phyloP scores from a whole-genome alignment of 1,284 basidiomycete genomes.

The Cryptococcus jaspeensis region DNA sequence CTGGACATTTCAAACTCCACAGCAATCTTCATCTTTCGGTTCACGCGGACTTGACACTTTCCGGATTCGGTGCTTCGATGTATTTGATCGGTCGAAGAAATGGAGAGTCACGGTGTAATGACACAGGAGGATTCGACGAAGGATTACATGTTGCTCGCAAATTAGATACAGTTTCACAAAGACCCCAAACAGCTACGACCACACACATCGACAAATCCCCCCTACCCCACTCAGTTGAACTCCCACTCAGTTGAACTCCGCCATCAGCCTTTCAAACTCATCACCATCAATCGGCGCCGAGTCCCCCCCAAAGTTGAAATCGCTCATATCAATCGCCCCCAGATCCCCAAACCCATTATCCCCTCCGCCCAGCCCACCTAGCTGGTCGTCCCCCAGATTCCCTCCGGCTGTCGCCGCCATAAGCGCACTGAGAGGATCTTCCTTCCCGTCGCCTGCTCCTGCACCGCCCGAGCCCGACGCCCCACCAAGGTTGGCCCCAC shows the following conservation, averaged over 20 bases:
- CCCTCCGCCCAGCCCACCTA: background rate
- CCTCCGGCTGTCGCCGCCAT: background rate
- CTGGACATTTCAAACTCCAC: too few relatives aligned
- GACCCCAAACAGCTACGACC: too few relatives aligned
- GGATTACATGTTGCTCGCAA: too few relatives aligned
- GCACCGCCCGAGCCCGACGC: background rate
- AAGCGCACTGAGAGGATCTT: background rate
- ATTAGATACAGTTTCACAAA: too few relatives aligned
- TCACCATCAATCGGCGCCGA: conserved; percentile 10
- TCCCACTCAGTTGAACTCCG: conserved; percentile 6
- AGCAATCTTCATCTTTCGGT: too few relatives aligned
- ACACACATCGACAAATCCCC: too few relatives aligned
- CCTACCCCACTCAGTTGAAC: too few relatives aligned
- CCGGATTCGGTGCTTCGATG: too few relatives aligned
- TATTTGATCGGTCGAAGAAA: too few relatives aligned
- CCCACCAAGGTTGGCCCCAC: background rate
- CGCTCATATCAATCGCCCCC: conserved; percentile 19
- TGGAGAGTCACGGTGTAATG: too few relatives aligned
- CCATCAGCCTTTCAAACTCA: conserved; percentile 25
- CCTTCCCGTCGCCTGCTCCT: background rate
- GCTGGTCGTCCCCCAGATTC: background rate
- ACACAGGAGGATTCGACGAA: too few relatives aligned
- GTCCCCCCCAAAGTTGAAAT: conserved; percentile 18
- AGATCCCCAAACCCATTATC: conserved; percentile 4
- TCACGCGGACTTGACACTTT: too few relatives aligned